Conservation (phyloP, 139 green algal genomes). For the Yamagishiella unicocca region DNA sequence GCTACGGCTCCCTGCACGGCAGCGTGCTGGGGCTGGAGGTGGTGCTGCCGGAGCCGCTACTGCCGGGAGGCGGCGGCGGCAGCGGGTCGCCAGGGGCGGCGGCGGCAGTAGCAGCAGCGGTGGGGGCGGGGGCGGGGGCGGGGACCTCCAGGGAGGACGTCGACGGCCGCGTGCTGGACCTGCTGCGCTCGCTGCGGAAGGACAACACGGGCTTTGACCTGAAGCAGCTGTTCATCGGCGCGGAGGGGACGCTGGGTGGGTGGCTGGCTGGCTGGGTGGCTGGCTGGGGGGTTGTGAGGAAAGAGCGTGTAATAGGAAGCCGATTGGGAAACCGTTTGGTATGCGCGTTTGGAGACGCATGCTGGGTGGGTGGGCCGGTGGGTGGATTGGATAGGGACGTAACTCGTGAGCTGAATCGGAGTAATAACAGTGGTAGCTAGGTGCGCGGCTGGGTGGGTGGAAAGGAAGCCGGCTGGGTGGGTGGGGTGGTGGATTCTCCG, state of each 20-base stretch:
- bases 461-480: background rate
- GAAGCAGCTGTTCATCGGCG: slow-evolving; percentile 99
- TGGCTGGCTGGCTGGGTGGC: background rate
- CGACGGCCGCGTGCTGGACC: slow-evolving; percentile 80
- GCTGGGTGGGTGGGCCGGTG: background rate
- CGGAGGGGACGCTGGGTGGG: slow-evolving; percentile 94
- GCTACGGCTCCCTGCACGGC: slow-evolving; percentile 95
- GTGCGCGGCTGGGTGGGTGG: background rate
- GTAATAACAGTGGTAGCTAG: too few relatives aligned
- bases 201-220: slow-evolving; percentile 99
- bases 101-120: background rate
- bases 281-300: too few relatives aligned
- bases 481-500: too few relatives aligned
- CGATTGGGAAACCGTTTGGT: too few relatives aligned
- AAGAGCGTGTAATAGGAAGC: too few relatives aligned
- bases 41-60: slow-evolving; percentile 81
- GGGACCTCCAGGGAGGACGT: too few relatives aligned
- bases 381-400: too few relatives aligned
- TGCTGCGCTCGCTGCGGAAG: slow-evolving; percentile 88
- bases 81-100: too few relatives aligned
- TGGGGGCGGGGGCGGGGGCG: too few relatives aligned
- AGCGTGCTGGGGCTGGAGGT: slow-evolving; percentile 94
- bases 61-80: background rate
- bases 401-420: too few relatives aligned
- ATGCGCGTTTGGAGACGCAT: too few relatives aligned